A percentile compares a stretch with the other conserved stretches of the same genome.
Conservation (phyloP, 208 protist genomes). For the Leishmania arabica region DNA sequence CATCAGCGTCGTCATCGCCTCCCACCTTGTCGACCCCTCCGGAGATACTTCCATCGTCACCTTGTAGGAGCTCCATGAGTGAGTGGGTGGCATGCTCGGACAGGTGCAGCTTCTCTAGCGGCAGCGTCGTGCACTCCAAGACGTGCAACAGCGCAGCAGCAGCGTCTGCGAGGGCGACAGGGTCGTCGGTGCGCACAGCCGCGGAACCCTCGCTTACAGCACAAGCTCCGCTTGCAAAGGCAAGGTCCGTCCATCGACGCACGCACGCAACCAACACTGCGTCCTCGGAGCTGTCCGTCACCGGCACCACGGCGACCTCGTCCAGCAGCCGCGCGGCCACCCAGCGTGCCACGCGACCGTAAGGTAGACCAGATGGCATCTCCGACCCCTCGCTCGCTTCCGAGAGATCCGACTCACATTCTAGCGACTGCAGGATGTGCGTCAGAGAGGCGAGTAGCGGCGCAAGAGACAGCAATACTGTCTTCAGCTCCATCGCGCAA, state of each 20-base stretch:
- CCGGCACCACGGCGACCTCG: constrained; percentile 33
- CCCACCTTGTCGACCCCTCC: background rate
- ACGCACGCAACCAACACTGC: constrained; percentile 54
- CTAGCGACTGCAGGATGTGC: constrained; percentile 18
- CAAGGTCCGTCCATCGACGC: constrained; percentile 62
- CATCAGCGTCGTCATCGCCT: background rate
- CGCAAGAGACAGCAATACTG: constrained; percentile 13
- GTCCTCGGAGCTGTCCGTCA: constrained; percentile 33
- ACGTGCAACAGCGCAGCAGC: constrained; percentile 26
- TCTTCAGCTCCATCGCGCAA: constrained; percentile 15
- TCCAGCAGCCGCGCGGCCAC: constrained; percentile 56
- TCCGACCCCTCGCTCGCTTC: constrained; percentile 2
- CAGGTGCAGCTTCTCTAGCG: constrained; percentile 30
- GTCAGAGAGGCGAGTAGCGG: constrained; percentile 26
- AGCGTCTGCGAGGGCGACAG: constrained; percentile 23
- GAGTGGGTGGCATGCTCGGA: constrained; percentile 35
- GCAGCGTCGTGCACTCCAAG: constrained; percentile 30
- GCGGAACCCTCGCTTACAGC: constrained; percentile 4
- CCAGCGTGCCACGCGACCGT: constrained; percentile 33
- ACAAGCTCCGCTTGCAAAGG: constrained; percentile 8
- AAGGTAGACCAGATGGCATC: constrained; percentile 1
- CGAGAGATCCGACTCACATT: background rate
- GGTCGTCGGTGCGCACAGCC: constrained; percentile 5
- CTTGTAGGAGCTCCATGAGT: constrained; percentile 47
- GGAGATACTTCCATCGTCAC: background rate